A percentile compares a stretch with the other conserved stretches of the same genome.
Evolutionary conservation across 1,139 yeast genomes (phyloP).

Genomic region (Geotrichum europaeum): DNA sequence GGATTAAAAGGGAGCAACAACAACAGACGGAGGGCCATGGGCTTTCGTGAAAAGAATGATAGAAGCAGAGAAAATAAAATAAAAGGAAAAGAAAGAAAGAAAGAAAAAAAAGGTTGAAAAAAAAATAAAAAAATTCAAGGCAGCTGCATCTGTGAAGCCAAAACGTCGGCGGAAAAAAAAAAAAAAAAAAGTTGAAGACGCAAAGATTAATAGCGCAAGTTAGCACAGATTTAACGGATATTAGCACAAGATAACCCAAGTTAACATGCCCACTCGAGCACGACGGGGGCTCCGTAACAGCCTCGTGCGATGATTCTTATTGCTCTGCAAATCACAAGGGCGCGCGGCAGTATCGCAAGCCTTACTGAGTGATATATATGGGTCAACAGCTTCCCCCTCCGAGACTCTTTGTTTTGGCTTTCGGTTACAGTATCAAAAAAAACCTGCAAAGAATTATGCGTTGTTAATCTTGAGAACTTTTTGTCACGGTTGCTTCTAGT

Average conservation of each 20-base stretch:
- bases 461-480: not conserved
- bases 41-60: not conserved
- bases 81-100: not conserved
- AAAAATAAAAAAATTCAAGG: not conserved
- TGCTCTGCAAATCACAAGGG: not conserved
- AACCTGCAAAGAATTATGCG: not conserved
- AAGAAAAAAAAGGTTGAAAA: not conserved
- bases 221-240: too few relatives aligned
- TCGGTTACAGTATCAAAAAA: not conserved
- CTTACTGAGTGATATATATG: not conserved
- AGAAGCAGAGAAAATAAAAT: not conserved
- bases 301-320: not conserved
- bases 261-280: too few relatives aligned
- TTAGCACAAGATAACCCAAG: not conserved
- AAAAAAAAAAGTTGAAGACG: not conserved
- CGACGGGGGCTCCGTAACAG: too few relatives aligned
- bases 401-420: not conserved
- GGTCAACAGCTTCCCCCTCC: not conserved
- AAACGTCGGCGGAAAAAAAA: too few relatives aligned
- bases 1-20: not conserved
- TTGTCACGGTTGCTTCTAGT: not conserved
- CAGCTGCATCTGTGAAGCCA: too few relatives aligned
- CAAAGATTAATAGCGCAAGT: not conserved
- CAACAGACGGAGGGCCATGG: not conserved
- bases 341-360: not conserved